A percentile compares a stretch with the other conserved stretches of the same genome.
Conservation (phyloP, 2,329 filamentous ascomycete species). For the Fusarium chlamydosporum region DNA sequence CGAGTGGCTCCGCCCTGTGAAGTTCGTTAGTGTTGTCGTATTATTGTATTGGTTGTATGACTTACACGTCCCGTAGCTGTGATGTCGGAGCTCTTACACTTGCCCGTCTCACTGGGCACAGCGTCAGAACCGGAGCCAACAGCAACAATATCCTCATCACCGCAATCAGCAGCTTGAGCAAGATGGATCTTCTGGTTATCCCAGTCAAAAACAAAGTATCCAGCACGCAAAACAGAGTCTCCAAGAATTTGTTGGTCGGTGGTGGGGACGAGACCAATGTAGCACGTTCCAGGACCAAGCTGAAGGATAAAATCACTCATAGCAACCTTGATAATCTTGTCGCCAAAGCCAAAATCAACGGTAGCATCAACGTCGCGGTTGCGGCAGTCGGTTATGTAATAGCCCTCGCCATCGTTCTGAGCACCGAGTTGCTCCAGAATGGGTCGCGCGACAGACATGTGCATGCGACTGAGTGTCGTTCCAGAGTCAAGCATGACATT, state of each 20-base stretch:
- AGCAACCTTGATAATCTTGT: slow-evolving; percentile 59
- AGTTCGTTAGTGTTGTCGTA: neutral
- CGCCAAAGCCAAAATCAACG: slow-evolving; percentile 65
- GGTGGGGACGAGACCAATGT: slow-evolving; percentile 59
- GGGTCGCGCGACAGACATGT: slow-evolving; percentile 58
- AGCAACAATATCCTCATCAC: slow-evolving; percentile 56
- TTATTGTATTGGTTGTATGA: neutral
- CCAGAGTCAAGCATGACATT: slow-evolving; percentile 68
- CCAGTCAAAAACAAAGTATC: slow-evolving; percentile 64
- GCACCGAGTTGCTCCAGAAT: slow-evolving; percentile 62
- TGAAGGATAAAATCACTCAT: slow-evolving; percentile 66
- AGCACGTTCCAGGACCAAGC: slow-evolving; percentile 57
- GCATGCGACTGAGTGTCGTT: slow-evolving; percentile 65
- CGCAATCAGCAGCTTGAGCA: slow-evolving; percentile 60
- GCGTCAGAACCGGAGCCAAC: slow-evolving; percentile 54
- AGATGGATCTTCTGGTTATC: slow-evolving; percentile 60
- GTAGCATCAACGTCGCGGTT: slow-evolving; percentile 56
- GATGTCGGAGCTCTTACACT: slow-evolving; percentile 55
- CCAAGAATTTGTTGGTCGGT: slow-evolving; percentile 62
- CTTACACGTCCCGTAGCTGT: slow-evolving; percentile 25
- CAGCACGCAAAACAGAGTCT: slow-evolving; percentile 60
- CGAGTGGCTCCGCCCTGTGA: slow-evolving; percentile 24
- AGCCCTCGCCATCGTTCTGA: slow-evolving; percentile 57
- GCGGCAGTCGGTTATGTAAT: slow-evolving; percentile 62
- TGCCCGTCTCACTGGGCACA: slow-evolving; percentile 55